A percentile compares a stretch with the other conserved stretches of the same genome.
Evolutionary conservation across 2,329 filamentous ascomycete genomes (phyloP).

Genomic region (Phialemonium atrogriseum): DNA sequence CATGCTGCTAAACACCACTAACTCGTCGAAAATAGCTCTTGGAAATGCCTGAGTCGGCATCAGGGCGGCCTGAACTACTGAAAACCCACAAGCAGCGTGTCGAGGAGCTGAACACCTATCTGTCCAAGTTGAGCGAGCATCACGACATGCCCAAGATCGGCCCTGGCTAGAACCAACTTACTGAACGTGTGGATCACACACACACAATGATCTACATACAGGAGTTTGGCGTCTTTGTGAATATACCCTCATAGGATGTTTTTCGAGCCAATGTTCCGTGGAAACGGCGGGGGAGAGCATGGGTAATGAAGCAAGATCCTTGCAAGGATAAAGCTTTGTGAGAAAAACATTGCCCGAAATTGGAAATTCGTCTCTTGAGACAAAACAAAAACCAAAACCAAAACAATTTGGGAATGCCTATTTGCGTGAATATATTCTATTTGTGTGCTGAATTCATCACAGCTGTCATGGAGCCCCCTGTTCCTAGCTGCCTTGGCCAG

Average conservation of each 20-base stretch:
- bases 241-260: too few relatives aligned
- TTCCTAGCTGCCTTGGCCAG: too few relatives aligned
- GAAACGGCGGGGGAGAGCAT: constrained; percentile 2
- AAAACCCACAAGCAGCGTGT: constrained; percentile 97
- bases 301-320: not conserved
- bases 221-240: too few relatives aligned
- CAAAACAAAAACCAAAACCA: not conserved
- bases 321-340: too few relatives aligned
- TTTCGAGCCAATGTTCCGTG: too few relatives aligned
- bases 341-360: too few relatives aligned
- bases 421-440: not conserved
- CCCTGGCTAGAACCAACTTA: constrained; percentile 50
- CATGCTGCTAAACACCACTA: not conserved
- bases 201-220: too few relatives aligned
- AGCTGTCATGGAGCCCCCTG: too few relatives aligned
- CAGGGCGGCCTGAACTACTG: constrained; percentile 62
- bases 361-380: too few relatives aligned
- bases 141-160: constrained; percentile 84
- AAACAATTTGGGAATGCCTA: not conserved
- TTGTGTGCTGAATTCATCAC: not conserved
- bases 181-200: too few relatives aligned
- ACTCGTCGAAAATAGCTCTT: constrained; percentile 50
- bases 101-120: constrained; percentile 88
- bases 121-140: constrained; percentile 88
- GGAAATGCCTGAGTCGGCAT: constrained; percentile 59